Evolutionary conservation across 257 asterid genomes (phyloP).

Genomic region (Mitragyna speciosa): DNA sequence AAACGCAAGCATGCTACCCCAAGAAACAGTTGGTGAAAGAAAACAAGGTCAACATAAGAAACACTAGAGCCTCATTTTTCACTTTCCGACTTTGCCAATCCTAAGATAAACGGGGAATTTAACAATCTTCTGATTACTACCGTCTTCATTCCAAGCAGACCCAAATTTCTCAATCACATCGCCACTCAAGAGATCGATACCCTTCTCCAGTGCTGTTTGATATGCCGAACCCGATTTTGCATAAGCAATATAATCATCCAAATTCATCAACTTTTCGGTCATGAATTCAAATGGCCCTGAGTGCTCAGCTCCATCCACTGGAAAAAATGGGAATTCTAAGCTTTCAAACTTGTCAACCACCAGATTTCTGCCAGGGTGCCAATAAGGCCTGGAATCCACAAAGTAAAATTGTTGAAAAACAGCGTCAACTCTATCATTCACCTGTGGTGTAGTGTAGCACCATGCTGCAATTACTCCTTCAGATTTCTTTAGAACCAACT

Average conservation of each 20-base stretch:
- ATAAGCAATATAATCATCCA: conserved; percentile 44
- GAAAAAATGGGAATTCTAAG: conserved; percentile 63
- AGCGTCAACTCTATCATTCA: conserved; percentile 22
- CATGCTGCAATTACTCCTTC: conserved; percentile 75
- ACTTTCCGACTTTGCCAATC: conserved; percentile 59
- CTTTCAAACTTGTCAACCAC: conserved; percentile 51
- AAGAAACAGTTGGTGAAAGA: too few species aligned
- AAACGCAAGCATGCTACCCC: too few species aligned
- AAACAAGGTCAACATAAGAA: too few species aligned
- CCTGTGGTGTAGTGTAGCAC: conserved; percentile 60
- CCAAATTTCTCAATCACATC: conserved; percentile 40
- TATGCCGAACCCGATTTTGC: conserved; percentile 65
- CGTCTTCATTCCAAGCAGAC: conserved; percentile 60
- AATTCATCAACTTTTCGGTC: conserved; percentile 49
- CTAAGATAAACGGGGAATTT: conserved; percentile 52
- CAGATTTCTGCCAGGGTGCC: conserved; percentile 41
- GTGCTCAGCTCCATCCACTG: conserved; percentile 44
- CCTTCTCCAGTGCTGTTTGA: conserved; percentile 56
- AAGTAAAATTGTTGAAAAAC: conserved; percentile 33
- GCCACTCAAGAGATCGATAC: conserved; percentile 52
- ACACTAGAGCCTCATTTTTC: background rate
- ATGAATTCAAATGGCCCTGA: conserved; percentile 57
- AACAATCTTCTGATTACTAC: conserved; percentile 29
- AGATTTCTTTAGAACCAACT: conserved; percentile 61
- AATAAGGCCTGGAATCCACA: conserved; percentile 35